A percentile compares a stretch with the other conserved stretches of the same genome.
Evolutionary conservation across 108 stramenopile species (phyloP).

Genomic region (Pseudonitzschia multiseries): DNA sequence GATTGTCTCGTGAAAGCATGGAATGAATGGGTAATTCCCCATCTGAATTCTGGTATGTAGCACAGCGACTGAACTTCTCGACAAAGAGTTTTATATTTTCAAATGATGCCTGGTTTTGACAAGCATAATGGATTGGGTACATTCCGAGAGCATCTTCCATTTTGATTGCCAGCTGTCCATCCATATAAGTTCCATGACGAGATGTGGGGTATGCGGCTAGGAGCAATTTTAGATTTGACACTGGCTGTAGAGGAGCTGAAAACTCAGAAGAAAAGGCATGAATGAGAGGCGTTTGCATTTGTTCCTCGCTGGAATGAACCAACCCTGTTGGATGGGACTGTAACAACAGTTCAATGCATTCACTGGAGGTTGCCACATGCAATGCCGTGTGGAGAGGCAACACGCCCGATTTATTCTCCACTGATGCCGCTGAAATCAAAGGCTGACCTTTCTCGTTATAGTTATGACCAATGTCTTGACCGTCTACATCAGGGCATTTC

Average conservation of each 20-base stretch:
- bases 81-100: slow-evolving; percentile 52
- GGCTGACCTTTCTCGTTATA: slow-evolving; percentile 4
- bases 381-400: slow-evolving; percentile 53
- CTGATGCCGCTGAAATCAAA: slow-evolving; percentile 23
- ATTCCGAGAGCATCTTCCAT: slow-evolving; percentile 66
- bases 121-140: slow-evolving; percentile 76
- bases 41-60: slow-evolving; percentile 30
- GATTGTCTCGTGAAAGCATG: slow-evolving; percentile 30
- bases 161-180: slow-evolving; percentile 51
- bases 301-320: slow-evolving; percentile 50
- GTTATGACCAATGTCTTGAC: slow-evolving; percentile 22
- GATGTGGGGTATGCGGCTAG: slow-evolving; percentile 45
- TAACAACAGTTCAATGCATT: slow-evolving; percentile 40
- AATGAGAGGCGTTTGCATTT: slow-evolving; percentile 49
- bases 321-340: slow-evolving; percentile 46
- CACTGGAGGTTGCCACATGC: slow-evolving; percentile 28
- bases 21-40: slow-evolving; percentile 49
- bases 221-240: slow-evolving; percentile 30
- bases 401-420: slow-evolving; percentile 43
- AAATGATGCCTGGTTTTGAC: slow-evolving; percentile 52
- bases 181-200: slow-evolving; percentile 44
- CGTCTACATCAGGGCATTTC: slow-evolving; percentile 37
- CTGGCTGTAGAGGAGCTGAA: slow-evolving; percentile 40
- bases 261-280: slow-evolving; percentile 37
- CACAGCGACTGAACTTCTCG: slow-evolving; percentile 52